Percentiles rank a stretch among this genome's conserved stretches.
Evolutionary conservation across 2,329 filamentous ascomycete species (phyloP).

Genomic region (Fusarium pseudocircinatum): DNA sequence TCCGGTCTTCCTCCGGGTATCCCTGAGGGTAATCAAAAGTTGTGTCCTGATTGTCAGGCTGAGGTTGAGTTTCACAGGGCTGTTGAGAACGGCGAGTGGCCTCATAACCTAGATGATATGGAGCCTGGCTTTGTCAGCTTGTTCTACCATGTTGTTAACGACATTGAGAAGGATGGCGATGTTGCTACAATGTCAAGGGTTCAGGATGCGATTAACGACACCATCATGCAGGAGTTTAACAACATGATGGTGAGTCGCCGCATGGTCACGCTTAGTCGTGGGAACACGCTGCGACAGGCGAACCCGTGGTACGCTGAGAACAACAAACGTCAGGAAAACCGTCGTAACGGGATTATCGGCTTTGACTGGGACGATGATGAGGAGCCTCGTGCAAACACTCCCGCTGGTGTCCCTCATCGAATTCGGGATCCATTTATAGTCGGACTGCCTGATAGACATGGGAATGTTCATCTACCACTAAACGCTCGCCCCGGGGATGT

Average conservation of each 20-base stretch:
- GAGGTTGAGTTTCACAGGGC: neutral
- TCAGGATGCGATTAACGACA: neutral
- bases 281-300: too few relatives aligned
- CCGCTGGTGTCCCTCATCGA: neutral
- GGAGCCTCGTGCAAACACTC: neutral
- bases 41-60: constrained; percentile 27
- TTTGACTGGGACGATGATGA: neutral
- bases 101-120: neutral
- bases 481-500: neutral
- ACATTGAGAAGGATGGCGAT: neutral
- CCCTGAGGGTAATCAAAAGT: neutral
- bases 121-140: constrained; percentile 28
- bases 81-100: constrained; percentile 19
- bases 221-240: constrained; percentile 18
- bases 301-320: constrained; percentile 1
- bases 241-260: neutral
- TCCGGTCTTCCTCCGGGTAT: neutral
- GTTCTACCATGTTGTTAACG: constrained; percentile 18
- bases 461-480: neutral
- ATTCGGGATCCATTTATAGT: neutral
- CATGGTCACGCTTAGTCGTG: neutral
- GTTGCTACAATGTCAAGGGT: neutral
- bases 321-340: neutral
- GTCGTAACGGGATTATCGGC: neutral
- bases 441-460: neutral